A percentile compares a stretch with the other conserved stretches of the same genome.
phyloP scores from a whole-genome alignment of 129 eudicot genomes.

The Flaveria robusta region DNA sequence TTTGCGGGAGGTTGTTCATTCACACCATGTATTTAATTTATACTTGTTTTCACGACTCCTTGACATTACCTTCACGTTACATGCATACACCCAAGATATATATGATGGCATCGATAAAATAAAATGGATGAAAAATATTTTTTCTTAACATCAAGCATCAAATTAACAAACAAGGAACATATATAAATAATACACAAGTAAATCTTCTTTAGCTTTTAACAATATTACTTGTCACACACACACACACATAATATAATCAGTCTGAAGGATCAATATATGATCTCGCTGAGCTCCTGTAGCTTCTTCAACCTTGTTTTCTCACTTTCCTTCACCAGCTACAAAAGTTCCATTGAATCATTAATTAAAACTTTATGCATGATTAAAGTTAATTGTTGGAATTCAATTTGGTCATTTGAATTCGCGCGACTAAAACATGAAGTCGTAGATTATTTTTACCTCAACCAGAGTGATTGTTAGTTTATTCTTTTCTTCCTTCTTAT shows the following conservation, averaged over 20 bases:
- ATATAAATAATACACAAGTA: conserved; percentile 14
- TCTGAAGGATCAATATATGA: conserved; percentile 35
- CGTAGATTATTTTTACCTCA: conserved; percentile 46
- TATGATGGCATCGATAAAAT: no score
- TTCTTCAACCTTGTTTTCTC: conserved; percentile 69
- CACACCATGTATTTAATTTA: no score
- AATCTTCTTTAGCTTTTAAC: not conserved
- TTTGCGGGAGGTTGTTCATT: no score
- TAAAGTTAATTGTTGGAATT: not conserved
- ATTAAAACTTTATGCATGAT: not conserved
- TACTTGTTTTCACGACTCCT: no score
- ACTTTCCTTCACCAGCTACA: conserved; percentile 66
- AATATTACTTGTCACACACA: not conserved
- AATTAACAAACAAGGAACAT: not conserved
- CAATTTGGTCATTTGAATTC: not conserved
- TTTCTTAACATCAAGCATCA: not conserved
- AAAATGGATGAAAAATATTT: not conserved
- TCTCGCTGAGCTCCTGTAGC: conserved; percentile 67
- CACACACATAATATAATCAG: conserved; percentile 6
- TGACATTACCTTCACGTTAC: no score
- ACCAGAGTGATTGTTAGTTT: conserved; percentile 50
- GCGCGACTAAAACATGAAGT: not conserved
- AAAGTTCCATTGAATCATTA: not conserved
- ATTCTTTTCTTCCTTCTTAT: conserved; percentile 58
- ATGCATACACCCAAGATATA: no score